Base-by-base conservation (phyloP, 2,329 filamentous ascomycete species). In the Curvularia eragrostidis region DNA sequence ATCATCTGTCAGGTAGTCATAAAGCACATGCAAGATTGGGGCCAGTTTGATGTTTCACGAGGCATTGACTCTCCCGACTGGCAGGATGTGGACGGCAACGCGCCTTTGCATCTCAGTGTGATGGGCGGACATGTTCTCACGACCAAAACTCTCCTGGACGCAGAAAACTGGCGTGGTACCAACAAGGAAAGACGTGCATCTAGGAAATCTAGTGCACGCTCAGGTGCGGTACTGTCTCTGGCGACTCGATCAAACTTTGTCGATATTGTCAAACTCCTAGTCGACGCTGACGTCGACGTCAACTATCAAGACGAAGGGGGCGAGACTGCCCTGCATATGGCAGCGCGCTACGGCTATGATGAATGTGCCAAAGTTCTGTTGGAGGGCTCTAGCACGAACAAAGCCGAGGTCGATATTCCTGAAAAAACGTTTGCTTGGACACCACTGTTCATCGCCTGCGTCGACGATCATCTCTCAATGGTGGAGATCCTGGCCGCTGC, bases 351-450 rank as follows among this genome's bases (percentile, higher is more conserved):
- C 69, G 93, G 93, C 15, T 91, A 96, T 71, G 84, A 86, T 15
- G 85, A 93, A 60, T 98, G 93, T 73, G 91, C 91, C 13, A 86
- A 83, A 57, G 87, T 91, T 21, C 81, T 99, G 21, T 76, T 98
- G 2, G 82, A 88, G 15, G 91, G 91, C 2, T 89, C 86, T 0
- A 78, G 82, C 5, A 81, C 85, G 42, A 91, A 95, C 66, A 91
- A 89, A 70, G 88, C 89, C 0, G 80, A 97, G 61, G 80, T 93
- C 0, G 90, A 97, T 67, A 79, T 96, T 34, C 79, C 85, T 0
- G 95, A 99, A 72, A 90, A 89, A 52, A 89, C 90, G 0, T 98
- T 96, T 72, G 87, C 89, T 3, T 99, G 95, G 94, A 97, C 95
- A 0, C 91, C 95, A n/a, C 81, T 99, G 12, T 95, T 97, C 71